Conservation (phyloP, 31 red algal species). For the Endocladia muricata region DNA sequence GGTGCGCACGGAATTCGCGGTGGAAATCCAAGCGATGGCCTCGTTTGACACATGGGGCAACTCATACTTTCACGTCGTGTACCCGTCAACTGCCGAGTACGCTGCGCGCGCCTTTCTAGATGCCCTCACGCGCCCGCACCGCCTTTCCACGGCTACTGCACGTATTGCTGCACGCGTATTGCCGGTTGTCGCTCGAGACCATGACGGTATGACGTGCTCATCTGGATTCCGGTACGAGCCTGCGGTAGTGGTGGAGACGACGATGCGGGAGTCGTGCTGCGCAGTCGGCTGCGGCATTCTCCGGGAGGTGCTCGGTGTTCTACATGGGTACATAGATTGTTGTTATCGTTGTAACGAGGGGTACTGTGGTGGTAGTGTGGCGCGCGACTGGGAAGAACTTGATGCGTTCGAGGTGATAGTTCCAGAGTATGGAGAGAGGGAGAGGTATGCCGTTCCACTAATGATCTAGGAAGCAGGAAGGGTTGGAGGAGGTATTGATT, state of each 20-base stretch:
- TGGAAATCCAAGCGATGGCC: conserved; percentile 21
- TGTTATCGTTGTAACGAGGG: conserved; percentile 36
- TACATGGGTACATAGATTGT: conserved; percentile 6
- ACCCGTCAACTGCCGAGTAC: background rate
- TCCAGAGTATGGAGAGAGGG: conserved; percentile 27
- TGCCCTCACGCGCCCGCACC: background rate
- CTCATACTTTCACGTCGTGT: background rate
- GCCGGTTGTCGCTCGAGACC: too few relatives aligned
- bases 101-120: conserved; percentile 6
- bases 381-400: background rate
- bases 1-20: conserved; percentile 6
- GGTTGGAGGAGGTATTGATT: too few relatives aligned
- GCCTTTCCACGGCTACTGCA: background rate
- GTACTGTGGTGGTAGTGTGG: conserved; percentile 9
- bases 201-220: background rate
- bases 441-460: background rate
- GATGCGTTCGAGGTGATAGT: conserved; percentile 24
- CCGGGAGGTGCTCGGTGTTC: background rate
- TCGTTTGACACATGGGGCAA: conserved; percentile 43
- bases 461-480: background rate
- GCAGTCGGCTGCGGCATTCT: background rate
- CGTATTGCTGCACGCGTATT: background rate
- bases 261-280: conserved; percentile 16
- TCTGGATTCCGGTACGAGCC: background rate
- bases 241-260: background rate